Percentiles rank a stretch among this genome's conserved stretches.
Conservation (phyloP, 2,329 filamentous ascomycete species). For the Fusarium humuli region DNA sequence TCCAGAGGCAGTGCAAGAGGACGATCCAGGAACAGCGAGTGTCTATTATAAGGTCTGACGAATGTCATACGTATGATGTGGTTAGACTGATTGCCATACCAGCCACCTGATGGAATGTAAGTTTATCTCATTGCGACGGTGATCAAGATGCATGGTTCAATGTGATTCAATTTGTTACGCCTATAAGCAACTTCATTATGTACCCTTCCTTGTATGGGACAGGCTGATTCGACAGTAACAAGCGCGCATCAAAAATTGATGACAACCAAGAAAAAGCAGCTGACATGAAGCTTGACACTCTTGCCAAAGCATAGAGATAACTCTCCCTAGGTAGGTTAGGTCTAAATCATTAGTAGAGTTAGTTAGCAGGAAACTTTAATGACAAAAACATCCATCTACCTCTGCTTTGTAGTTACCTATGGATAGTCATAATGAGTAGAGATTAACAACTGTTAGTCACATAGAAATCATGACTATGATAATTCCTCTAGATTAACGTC, state of each 20-base stretch:
- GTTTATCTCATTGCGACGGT: background rate
- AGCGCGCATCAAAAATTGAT: constrained; percentile 20
- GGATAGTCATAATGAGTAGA: background rate
- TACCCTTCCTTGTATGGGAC: constrained; percentile 11
- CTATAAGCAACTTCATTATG: background rate
- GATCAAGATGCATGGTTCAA: background rate
- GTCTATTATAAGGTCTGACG: constrained; percentile 34
- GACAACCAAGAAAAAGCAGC: background rate
- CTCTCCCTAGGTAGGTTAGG: background rate
- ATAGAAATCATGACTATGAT: no score
- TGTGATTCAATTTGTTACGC: constrained; percentile 4
- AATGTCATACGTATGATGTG: background rate
- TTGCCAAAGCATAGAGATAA: background rate
- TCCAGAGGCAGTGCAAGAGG: constrained; percentile 35
- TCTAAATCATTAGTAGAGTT: background rate
- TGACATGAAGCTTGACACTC: background rate
- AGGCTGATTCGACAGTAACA: constrained; percentile 27
- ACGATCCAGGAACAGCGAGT: constrained; percentile 27
- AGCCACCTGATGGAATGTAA: constrained; percentile 4
- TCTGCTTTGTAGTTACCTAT: background rate
- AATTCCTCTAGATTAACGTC: no score
- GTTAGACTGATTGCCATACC: background rate
- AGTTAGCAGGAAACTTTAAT: background rate
- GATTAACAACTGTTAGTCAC: background rate
- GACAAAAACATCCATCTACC: background rate